A percentile compares a stretch with the other conserved stretches of the same genome.
Conservation (phyloP, 306 rosid genomes). For the Gynostemma pentaphyllum region DNA sequence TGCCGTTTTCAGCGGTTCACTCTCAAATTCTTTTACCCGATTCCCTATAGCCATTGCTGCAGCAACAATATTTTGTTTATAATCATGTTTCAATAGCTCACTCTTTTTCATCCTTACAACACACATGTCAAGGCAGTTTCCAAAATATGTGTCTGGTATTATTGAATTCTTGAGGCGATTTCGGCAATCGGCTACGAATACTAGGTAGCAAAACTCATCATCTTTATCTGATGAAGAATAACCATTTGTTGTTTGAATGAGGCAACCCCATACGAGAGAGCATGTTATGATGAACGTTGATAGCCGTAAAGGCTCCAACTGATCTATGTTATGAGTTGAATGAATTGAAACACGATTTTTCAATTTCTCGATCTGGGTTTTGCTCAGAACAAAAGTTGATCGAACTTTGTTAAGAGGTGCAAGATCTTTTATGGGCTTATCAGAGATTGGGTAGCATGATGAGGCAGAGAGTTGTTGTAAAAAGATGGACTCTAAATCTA, state of each 20-base stretch:
- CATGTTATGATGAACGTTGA: slow-evolving; percentile 20
- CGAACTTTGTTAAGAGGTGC: slow-evolving; percentile 2
- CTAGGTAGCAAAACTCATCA: slow-evolving; percentile 14
- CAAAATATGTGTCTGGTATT: slow-evolving; percentile 14
- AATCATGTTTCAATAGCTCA: background rate
- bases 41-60: slow-evolving; percentile 12
- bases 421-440: background rate
- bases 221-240: background rate
- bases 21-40: background rate
- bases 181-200: slow-evolving; percentile 35
- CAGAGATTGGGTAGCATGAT: background rate
- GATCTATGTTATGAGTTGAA: background rate
- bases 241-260: slow-evolving; percentile 2
- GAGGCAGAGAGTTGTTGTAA: background rate
- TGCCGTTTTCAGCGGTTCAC: background rate
- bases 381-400: slow-evolving; percentile 9
- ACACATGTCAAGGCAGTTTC: background rate
- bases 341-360: slow-evolving; percentile 8
- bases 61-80: background rate
- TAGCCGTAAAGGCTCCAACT: background rate
- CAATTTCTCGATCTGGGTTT: slow-evolving; percentile 11
- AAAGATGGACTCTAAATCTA: background rate
- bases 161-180: background rate
- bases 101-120: background rate
- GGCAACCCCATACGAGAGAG: slow-evolving; percentile 26